Conservation (phyloP, 2,329 filamentous ascomycete species). For the Fusarium tanahbumbuense region DNA sequence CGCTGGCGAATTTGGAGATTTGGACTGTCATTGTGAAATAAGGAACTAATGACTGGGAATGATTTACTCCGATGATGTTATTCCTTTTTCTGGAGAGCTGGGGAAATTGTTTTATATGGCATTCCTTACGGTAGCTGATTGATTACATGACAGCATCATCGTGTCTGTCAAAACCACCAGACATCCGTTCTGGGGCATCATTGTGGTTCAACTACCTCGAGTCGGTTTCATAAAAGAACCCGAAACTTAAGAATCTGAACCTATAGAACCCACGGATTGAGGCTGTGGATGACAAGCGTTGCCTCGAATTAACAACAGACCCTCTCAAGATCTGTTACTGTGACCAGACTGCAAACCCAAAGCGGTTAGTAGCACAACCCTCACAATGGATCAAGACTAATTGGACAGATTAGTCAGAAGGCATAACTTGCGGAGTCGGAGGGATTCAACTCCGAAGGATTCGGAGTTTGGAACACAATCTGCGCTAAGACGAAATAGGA, state of each 20-base stretch:
- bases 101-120: no score
- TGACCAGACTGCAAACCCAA: neutral
- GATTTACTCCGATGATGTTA: accelerated
- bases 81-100: no score
- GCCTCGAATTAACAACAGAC: neutral
- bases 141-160: no score
- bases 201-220: no score
- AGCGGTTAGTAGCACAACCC: neutral
- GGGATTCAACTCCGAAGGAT: neutral
- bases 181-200: no score
- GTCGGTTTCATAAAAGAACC: no score
- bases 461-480: neutral
- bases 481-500: neutral
- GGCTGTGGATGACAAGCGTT: no score
- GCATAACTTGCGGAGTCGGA: neutral
- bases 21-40: neutral
- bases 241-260: no score
- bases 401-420: neutral
- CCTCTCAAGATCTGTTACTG: neutral
- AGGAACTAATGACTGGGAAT: neutral
- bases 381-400: neutral
- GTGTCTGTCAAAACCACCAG: no score
- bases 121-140: no score
- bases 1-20: neutral
- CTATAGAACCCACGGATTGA: no score